Conservation (phyloP, 164 flowering plant species). For the Santalum album region DNA sequence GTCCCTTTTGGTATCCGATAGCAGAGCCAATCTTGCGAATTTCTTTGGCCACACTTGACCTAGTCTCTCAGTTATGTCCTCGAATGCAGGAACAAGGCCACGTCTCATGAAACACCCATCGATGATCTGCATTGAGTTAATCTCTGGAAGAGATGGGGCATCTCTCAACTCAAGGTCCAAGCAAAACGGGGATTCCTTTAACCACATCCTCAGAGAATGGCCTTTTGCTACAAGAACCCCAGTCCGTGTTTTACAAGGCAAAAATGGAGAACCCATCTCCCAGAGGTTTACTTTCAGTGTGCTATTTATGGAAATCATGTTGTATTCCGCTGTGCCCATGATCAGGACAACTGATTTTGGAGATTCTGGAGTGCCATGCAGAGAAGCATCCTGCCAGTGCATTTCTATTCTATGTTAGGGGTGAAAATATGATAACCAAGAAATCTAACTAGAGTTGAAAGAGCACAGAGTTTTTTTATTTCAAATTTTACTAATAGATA, state of each 20-base stretch:
- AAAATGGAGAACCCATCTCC: slow-evolving; percentile 99
- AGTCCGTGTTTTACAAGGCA: slow-evolving; percentile 73
- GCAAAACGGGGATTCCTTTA: slow-evolving; percentile 96
- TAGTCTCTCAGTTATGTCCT: slow-evolving; percentile 63
- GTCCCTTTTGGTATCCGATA: slow-evolving; percentile 67
- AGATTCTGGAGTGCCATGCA: slow-evolving; percentile 81
- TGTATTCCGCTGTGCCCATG: slow-evolving; percentile 86
- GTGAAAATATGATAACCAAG: no score
- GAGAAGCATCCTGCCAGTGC: slow-evolving; percentile 76
- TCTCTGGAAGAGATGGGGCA: slow-evolving; percentile 58
- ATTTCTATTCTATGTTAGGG: background rate
- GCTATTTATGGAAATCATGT: slow-evolving; percentile 69
- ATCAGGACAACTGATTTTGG: slow-evolving; percentile 88
- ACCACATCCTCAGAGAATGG: slow-evolving; percentile 91
- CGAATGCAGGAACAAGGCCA: slow-evolving; percentile 83
- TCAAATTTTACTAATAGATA: no score
- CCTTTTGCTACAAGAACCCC: slow-evolving; percentile 86
- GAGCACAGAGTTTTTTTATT: no score
- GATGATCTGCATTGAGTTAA: slow-evolving; percentile 75
- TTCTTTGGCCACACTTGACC: slow-evolving; percentile 78
- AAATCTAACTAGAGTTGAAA: no score
- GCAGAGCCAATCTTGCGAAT: slow-evolving; percentile 76
- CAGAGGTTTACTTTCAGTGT: slow-evolving; percentile 81
- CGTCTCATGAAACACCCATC: slow-evolving; percentile 86
- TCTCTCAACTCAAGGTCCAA: slow-evolving; percentile 87